Conservation (phyloP, 495 filamentous ascomycete species). For the Penicillium robsamsonii region DNA sequence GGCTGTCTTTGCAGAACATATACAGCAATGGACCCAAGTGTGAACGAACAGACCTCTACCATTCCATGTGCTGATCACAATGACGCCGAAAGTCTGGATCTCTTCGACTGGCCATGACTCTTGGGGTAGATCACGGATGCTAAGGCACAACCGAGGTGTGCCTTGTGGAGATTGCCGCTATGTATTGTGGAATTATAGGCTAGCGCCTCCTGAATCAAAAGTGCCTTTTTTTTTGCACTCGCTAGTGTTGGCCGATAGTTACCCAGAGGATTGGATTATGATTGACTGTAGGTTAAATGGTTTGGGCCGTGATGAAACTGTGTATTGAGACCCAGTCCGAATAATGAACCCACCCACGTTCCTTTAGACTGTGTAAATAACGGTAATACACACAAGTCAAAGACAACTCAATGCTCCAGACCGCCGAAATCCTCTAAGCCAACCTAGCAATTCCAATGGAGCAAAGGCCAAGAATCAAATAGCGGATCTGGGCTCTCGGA, state of each 20-base stretch:
- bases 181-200: background rate
- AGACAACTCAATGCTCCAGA: slow-evolving; percentile 10
- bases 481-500: slow-evolving; percentile 20
- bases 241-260: background rate
- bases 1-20: background rate
- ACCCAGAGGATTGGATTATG: background rate
- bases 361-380: background rate
- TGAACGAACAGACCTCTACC: background rate
- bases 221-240: background rate
- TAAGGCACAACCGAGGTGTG: background rate
- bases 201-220: slow-evolving; percentile 7
- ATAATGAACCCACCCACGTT: background rate
- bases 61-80: slow-evolving; percentile 3
- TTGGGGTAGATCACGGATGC: slow-evolving; percentile 8
- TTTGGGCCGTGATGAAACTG: background rate
- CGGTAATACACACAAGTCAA: background rate
- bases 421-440: slow-evolving; percentile 2
- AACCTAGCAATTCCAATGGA: slow-evolving; percentile 3
- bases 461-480: slow-evolving; percentile 10
- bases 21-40: background rate
- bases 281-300: background rate
- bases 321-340: background rate
- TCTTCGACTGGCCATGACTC: background rate
- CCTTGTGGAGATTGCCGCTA: slow-evolving; percentile 9
- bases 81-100: slow-evolving; percentile 1